These are phyloP conservation scores for Podospora conica DNA, from an alignment of 495 filamentous ascomycete species.

Conservation along the genomic window DNA sequence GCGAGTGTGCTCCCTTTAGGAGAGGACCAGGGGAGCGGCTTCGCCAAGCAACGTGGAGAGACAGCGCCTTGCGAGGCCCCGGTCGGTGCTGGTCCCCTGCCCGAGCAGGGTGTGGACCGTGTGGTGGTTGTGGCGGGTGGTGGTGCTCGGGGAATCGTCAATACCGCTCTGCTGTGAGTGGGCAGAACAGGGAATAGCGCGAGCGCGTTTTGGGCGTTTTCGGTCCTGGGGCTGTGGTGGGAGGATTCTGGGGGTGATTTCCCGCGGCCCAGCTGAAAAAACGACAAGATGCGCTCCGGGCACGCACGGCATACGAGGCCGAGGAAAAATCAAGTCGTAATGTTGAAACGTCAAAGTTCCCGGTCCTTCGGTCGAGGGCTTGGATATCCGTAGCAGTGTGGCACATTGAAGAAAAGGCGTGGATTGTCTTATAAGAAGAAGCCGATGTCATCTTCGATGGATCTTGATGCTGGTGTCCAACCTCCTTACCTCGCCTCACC, in stretches of 20 bases:
- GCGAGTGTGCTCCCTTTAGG: constrained; percentile 11
- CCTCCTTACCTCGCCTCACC: background rate
- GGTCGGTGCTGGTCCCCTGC: background rate
- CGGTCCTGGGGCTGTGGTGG: background rate
- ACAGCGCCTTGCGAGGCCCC: background rate
- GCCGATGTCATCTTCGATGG: background rate
- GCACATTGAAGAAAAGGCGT: background rate
- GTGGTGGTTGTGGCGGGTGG: background rate
- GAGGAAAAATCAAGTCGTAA: too few relatives aligned
- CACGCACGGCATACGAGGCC: background rate
- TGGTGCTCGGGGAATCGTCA: background rate
- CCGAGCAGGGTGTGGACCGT: background rate
- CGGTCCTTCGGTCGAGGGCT: background rate
- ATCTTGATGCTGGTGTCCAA: background rate
- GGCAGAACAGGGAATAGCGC: background rate
- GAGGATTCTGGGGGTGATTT: background rate
- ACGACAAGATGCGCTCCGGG: background rate
- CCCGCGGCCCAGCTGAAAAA: background rate
- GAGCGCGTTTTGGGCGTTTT: background rate
- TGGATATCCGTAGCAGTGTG: background rate
- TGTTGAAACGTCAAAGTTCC: background rate
- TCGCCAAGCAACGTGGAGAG: constrained; percentile 7
- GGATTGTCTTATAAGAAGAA: constrained; percentile 5
- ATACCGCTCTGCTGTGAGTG: background rate
- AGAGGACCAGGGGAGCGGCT: background rate